These are phyloP conservation scores for Phyllosticta citrichinensis DNA, from an alignment of 2,329 filamentous ascomycete species.

Conservation along the genomic window DNA sequence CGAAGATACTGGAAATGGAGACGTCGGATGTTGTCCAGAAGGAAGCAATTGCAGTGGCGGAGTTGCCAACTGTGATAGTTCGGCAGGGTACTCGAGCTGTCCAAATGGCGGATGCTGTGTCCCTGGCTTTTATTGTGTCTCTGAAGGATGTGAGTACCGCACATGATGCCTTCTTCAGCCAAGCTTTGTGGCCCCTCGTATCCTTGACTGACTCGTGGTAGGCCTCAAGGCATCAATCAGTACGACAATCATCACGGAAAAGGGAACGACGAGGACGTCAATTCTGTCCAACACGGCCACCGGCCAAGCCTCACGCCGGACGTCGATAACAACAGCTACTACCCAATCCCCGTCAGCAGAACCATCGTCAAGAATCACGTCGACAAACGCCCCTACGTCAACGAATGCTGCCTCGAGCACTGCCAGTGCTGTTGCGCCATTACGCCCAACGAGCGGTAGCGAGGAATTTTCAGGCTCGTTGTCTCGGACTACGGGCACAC, in stretches of 20 bases:
- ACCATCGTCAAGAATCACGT: not conserved
- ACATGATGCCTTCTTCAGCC: not conserved
- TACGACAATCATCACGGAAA: slow-evolving; percentile 15
- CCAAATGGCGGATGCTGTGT: slow-evolving; percentile 70
- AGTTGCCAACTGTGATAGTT: slow-evolving; percentile 50
- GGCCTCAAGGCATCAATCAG: slow-evolving; percentile 16
- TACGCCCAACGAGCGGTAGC: slow-evolving; percentile 33
- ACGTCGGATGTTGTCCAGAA: slow-evolving; percentile 64
- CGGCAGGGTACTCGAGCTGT: slow-evolving; percentile 54
- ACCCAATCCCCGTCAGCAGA: slow-evolving; percentile 21
- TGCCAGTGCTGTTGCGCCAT: slow-evolving; percentile 30
- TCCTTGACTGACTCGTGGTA: slow-evolving; percentile 1
- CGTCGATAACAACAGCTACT: slow-evolving; percentile 17
- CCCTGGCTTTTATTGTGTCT: slow-evolving; percentile 57
- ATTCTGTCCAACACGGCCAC: slow-evolving; percentile 9
- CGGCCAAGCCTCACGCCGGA: slow-evolving; percentile 2
- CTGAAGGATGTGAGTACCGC: slow-evolving; percentile 52
- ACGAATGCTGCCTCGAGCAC: slow-evolving; percentile 20
- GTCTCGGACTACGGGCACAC: slow-evolving; percentile 15
- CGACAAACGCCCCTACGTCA: slow-evolving; percentile 13
- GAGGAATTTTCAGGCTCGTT: slow-evolving; percentile 12
- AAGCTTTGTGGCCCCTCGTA: not conserved
- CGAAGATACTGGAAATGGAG: slow-evolving; percentile 51
- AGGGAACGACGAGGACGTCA: slow-evolving; percentile 9
- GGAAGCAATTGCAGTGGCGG: slow-evolving; percentile 54